Evolutionary conservation across 208 protist species (phyloP).

Genomic region (Entamoeba invadens): DNA sequence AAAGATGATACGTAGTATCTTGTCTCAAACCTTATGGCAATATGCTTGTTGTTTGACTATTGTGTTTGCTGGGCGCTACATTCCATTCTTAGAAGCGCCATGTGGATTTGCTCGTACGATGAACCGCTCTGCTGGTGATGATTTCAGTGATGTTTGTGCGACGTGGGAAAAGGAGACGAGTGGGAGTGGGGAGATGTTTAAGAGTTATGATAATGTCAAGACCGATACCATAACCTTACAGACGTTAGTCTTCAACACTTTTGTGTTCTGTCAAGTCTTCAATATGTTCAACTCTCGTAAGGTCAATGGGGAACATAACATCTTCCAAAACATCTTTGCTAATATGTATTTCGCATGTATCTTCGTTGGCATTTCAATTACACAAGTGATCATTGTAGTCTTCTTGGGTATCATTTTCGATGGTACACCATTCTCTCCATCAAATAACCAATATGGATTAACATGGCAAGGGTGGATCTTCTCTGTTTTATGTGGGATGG

Average conservation of each 20-base stretch:
- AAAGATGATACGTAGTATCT: constrained; percentile 20
- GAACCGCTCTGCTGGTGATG: neutral
- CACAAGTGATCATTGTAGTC: constrained; percentile 17
- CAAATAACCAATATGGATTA: neutral
- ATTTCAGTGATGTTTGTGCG: neutral
- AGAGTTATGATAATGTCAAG: neutral
- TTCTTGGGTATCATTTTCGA: constrained; percentile 2
- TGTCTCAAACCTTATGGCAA: neutral
- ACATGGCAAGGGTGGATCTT: neutral
- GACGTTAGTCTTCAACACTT: constrained; percentile 21
- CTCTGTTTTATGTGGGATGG: neutral
- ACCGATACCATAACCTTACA: neutral
- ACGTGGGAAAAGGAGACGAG: too few species aligned
- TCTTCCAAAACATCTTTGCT: constrained; percentile 6
- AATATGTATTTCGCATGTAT: constrained; percentile 8
- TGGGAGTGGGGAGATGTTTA: neutral
- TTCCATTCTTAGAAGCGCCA: neutral
- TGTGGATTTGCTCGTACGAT: neutral
- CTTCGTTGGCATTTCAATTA: neutral
- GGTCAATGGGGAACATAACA: constrained; percentile 20
- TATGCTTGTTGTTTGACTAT: neutral
- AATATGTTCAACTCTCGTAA: constrained; percentile 24
- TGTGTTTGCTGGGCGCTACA: neutral
- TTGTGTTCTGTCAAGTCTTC: constrained; percentile 24
- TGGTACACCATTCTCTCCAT: neutral